phyloP scores from a whole-genome alignment of 768 basidiomycete genomes.

The Mycena kentingensis region DNA sequence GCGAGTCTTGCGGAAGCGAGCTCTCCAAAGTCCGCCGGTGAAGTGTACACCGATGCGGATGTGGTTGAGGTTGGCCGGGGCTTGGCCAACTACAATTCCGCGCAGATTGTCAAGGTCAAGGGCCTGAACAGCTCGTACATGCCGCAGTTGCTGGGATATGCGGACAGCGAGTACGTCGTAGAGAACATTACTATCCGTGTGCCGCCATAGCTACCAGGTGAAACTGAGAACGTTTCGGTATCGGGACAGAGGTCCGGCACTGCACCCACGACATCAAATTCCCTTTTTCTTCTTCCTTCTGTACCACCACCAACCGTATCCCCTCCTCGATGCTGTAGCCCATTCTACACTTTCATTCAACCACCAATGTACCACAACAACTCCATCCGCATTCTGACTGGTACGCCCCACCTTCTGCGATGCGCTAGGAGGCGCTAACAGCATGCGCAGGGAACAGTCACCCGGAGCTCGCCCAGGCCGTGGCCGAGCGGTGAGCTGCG shows the following conservation, averaged over 20 bases:
- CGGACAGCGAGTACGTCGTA: slow-evolving; percentile 95
- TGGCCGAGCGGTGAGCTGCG: slow-evolving; percentile 94
- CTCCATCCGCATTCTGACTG: slow-evolving; percentile 74
- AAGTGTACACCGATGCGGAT: slow-evolving; percentile 55
- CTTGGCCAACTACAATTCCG: slow-evolving; percentile 93
- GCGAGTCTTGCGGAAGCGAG: slow-evolving; percentile 26
- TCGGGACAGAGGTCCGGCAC: no score
- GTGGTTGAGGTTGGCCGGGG: slow-evolving; percentile 91
- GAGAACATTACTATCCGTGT: slow-evolving; percentile 87
- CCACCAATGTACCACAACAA: slow-evolving; percentile 75
- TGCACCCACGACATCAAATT: background rate
- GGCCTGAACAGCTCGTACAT: slow-evolving; percentile 89
- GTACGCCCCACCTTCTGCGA: slow-evolving; percentile 38
- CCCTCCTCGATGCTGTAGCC: slow-evolving; percentile 41
- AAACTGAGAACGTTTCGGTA: background rate
- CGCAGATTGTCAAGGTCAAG: slow-evolving; percentile 85
- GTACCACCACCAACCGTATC: slow-evolving; percentile 3
- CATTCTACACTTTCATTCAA: slow-evolving; percentile 2
- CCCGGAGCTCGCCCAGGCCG: slow-evolving; percentile 92
- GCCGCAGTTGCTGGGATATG: slow-evolving; percentile 82
- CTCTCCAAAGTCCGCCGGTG: slow-evolving; percentile 32
- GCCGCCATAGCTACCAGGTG: slow-evolving; percentile 38
- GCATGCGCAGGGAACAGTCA: slow-evolving; percentile 83
- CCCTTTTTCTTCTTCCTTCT: background rate
- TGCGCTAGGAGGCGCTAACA: background rate